Percentiles rank a stretch among this genome's conserved stretches.
Evolutionary conservation across 805 yeast genomes (phyloP).

Genomic region (Cyberlindnera xishuangbannaensis): DNA sequence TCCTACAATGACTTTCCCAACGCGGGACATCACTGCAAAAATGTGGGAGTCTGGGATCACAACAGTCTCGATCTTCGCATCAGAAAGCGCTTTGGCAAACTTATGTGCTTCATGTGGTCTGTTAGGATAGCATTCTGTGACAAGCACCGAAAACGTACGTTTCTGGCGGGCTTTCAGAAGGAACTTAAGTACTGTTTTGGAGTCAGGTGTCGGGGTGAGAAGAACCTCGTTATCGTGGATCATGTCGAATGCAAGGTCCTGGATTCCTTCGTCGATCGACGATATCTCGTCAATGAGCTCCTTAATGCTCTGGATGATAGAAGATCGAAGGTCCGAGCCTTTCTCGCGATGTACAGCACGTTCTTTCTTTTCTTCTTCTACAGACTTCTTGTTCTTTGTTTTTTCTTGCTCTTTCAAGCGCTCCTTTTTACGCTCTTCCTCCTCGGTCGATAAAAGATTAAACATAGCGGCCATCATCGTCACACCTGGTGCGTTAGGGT

Average conservation of each 20-base stretch:
- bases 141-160: slow-evolving; percentile 86
- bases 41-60: slow-evolving; percentile 90
- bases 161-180: slow-evolving; percentile 80
- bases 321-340: slow-evolving; percentile 65
- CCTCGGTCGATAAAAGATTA: slow-evolving; percentile 55
- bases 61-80: slow-evolving; percentile 83
- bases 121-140: slow-evolving; percentile 90
- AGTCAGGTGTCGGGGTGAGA: slow-evolving; percentile 91
- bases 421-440: slow-evolving; percentile 18
- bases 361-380: too few species aligned
- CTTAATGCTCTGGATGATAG: slow-evolving; percentile 86
- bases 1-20: slow-evolving; percentile 92
- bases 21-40: slow-evolving; percentile 94
- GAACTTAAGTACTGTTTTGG: slow-evolving; percentile 83
- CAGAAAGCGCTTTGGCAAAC: slow-evolving; percentile 74
- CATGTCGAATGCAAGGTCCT: slow-evolving; percentile 84
- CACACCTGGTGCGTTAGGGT: too few species aligned
- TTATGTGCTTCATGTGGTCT: slow-evolving; percentile 69
- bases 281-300: slow-evolving; percentile 89
- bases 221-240: slow-evolving; percentile 87
- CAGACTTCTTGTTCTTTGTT: slow-evolving; percentile 21
- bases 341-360: too few species aligned
- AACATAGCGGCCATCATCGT: slow-evolving; percentile 83
- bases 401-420: slow-evolving; percentile 14
- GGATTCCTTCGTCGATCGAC: slow-evolving; percentile 85